These are phyloP conservation scores for Taphrina wiesneri DNA, from an alignment of 1,139 yeast genomes.

Conservation along the genomic window DNA sequence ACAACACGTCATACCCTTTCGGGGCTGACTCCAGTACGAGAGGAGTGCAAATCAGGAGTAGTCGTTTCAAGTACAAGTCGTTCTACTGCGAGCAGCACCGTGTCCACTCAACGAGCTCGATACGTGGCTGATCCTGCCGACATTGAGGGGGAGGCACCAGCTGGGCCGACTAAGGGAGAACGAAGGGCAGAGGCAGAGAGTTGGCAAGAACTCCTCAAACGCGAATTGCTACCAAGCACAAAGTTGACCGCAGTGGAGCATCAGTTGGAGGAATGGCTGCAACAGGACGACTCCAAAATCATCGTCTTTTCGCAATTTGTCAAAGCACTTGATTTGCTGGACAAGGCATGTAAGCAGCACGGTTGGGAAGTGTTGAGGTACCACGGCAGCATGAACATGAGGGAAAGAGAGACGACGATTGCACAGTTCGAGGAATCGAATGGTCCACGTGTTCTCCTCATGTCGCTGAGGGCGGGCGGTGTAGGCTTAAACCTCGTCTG, in stretches of 20 bases:
- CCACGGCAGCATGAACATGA: conserved; percentile 95
- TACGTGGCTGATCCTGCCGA: conserved; percentile 2
- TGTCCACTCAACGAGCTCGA: neutral
- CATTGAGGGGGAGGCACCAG: neutral
- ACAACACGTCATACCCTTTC: neutral
- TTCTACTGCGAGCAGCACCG: neutral
- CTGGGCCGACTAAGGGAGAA: conserved; percentile 7
- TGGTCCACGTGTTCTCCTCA: conserved; percentile 86
- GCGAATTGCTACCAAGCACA: conserved; percentile 88
- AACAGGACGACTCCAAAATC: conserved; percentile 85
- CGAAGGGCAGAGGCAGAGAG: conserved; percentile 13
- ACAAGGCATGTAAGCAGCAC: conserved; percentile 53
- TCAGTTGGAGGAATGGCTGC: conserved; percentile 79
- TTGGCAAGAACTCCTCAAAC: conserved; percentile 59
- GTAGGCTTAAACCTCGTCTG: conserved; percentile 94
- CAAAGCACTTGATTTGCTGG: conserved; percentile 90
- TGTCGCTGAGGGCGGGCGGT: conserved; percentile 96
- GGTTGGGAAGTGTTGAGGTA: conserved; percentile 19
- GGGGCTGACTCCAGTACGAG: neutral
- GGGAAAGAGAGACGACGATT: conserved; percentile 88
- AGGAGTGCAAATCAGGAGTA: neutral
- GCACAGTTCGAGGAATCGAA: conserved; percentile 88
- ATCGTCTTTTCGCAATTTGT: conserved; percentile 97
- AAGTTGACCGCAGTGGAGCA: conserved; percentile 95
- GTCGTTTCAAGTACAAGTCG: neutral